Base-by-base conservation (phyloP, 257 asterid genomes). In the Salvia splendens region DNA sequence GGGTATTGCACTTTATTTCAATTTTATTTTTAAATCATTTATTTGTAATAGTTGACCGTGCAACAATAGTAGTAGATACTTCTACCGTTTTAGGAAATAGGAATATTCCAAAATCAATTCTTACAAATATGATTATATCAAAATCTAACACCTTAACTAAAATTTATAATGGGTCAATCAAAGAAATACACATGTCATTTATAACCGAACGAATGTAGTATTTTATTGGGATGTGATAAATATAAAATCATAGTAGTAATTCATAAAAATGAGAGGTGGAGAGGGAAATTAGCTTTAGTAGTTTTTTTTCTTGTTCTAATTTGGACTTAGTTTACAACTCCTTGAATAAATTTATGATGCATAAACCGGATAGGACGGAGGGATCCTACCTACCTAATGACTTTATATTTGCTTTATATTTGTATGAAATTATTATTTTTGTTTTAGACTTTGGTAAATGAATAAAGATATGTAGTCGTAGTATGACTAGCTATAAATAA, bases 361-460 rank as follows among this genome's bases (percentile, higher is more conserved):
- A 51, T 24, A 52, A 68, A 63, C 64, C 46, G 45, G 61, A 9
- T 47, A 41, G 57, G 65, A 73, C 53, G 48, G 40, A 43, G 17
- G 73, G 73, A 4, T 65, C 72, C 75, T 32, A 50, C 75, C 51
- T 63, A 62, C 49, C 64, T 3, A 9, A 49, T 28, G 33, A 75
- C 73, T 70, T 59, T 62, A 45, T n/a, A n/a, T n/a, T n/a, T n/a
- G n/a, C n/a, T n/a, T 20, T 0, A 20, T 4, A 38, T 32, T 50
- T 20, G 5, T 46, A 5, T 28, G 3, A 57, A 30, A 0, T 10
- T 36, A 5, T 5, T 33, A 20, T 20, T 33, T 33, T 5, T 33
- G 5, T 33, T 33, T 33, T 33, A 33, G 30, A 33, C 2, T 33
- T 33, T 33, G 5, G 6, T 3, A 33, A 2, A 33, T 33, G 38